Evolutionary conservation across 768 basidiomycete species (phyloP).

Genomic region (Dentipellis sp.): DNA sequence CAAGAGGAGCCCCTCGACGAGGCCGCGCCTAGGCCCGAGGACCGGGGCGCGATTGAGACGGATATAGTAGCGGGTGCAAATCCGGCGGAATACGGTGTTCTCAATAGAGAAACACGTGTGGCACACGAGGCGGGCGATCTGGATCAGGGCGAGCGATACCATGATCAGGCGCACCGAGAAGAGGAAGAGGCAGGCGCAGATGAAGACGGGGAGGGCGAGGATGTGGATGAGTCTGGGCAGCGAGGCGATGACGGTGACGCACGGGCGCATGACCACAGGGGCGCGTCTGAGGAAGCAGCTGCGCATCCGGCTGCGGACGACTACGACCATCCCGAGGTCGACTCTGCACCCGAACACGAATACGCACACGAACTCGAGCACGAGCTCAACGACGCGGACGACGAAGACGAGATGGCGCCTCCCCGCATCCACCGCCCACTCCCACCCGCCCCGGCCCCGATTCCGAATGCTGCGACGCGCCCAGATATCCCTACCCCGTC

Average conservation of each 20-base stretch:
- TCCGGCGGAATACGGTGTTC: too few species aligned
- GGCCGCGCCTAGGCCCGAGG: too few species aligned
- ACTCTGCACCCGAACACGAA: not conserved
- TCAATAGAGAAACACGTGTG: slow-evolving; percentile 7
- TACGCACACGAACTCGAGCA: slow-evolving; percentile 11
- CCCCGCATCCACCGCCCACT: slow-evolving; percentile 23
- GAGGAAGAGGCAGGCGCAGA: slow-evolving; percentile 3
- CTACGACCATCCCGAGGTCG: not conserved
- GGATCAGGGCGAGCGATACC: not conserved
- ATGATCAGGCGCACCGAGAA: not conserved
- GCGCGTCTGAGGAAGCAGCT: not conserved
- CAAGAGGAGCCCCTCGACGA: too few species aligned
- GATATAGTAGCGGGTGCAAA: too few species aligned
- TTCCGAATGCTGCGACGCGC: not conserved
- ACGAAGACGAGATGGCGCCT: slow-evolving; percentile 20
- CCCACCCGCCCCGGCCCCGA: slow-evolving; percentile 24
- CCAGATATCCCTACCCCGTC: not conserved
- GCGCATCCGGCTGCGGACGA: not conserved
- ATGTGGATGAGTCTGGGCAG: not conserved
- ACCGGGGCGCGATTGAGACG: too few species aligned
- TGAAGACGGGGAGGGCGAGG: not conserved
- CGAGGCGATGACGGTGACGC: not conserved
- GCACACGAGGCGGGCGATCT: slow-evolving; percentile 5
- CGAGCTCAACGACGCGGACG: slow-evolving; percentile 17
- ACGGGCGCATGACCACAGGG: not conserved